Conservation (phyloP, 441 rosid species). For the Metrosideros polymorpha region DNA sequence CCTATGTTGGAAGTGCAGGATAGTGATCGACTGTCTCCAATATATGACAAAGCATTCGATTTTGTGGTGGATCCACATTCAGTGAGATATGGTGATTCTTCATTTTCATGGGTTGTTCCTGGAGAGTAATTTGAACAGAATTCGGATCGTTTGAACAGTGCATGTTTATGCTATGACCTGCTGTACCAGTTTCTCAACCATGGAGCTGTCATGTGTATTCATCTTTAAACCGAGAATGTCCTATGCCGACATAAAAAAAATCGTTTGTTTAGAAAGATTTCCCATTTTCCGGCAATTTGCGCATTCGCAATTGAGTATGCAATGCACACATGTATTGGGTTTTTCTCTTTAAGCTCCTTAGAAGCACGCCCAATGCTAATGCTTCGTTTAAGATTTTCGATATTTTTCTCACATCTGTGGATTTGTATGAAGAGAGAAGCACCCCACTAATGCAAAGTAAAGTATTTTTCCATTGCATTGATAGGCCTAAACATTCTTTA, state of each 20-base stretch:
- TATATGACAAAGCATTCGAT: background rate
- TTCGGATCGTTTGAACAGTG: background rate
- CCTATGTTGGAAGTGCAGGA: background rate
- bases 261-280: background rate
- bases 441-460: background rate
- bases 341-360: background rate
- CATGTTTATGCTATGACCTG: background rate
- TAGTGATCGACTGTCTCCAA: background rate
- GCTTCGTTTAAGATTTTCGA: background rate
- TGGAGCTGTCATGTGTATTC: background rate
- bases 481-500: background rate
- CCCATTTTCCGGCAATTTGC: background rate
- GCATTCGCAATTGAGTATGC: background rate
- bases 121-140: background rate
- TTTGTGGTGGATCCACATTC: background rate
- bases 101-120: background rate
- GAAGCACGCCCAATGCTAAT: background rate
- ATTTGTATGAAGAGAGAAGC: background rate
- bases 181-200: background rate
- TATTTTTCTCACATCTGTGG: background rate
- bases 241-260: background rate
- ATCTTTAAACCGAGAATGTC: background rate
- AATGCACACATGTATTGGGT: background rate
- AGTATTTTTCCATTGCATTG: background rate
- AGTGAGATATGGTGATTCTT: background rate